Base-by-base conservation (phyloP, 768 basidiomycete species). In the Hydnum rufescens region DNA sequence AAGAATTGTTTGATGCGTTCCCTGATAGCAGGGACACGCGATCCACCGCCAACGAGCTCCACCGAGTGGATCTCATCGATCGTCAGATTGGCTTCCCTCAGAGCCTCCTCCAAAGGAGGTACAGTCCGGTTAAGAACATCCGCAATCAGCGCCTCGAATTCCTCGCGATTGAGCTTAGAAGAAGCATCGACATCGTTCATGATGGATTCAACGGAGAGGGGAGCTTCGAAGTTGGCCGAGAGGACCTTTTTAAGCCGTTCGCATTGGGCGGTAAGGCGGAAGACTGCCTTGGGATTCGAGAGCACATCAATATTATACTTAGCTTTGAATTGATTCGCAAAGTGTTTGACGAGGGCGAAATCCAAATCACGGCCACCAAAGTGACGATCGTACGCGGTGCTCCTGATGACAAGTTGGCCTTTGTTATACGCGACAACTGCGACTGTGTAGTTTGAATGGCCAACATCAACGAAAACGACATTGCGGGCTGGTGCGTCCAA, bases 251-350 rank as follows among this genome's bases (percentile, higher is more conserved):
- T 96, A 63, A 96, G 74, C 64, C 81, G 80, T 71, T 99, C 95
- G 64, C 89, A 89, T 19, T 83, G 80, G 16, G 81, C 80, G 25
- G 73, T 62, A 53, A 99, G 78, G 57, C 93, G 80, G 85, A 97
- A 97, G 46, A 71, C 73, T 30, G 90, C 95, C 67, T 96, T 96
- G 58, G 88, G 84, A 67, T 74, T 89, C 58, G 74, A 75, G 61
- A 88, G 65, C 60, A 97, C 90, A 65, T 97, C 92, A 63, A 97
- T 88, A 68, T 90, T 95, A 78, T 97, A 96, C 65, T 95, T 96
- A n/a, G 67, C 64, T 69, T 89, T 82, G 79, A 97, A 96, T 66
- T 96, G 84, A 28, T 75, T 67, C 5, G 92, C 74, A 63, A 97
- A 97, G 70, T 97, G 77, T 59, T 77, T 64, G 34, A 95, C 75